Evolutionary conservation across 768 basidiomycete genomes (phyloP).

Genomic region (Phallus indusiatus): DNA sequence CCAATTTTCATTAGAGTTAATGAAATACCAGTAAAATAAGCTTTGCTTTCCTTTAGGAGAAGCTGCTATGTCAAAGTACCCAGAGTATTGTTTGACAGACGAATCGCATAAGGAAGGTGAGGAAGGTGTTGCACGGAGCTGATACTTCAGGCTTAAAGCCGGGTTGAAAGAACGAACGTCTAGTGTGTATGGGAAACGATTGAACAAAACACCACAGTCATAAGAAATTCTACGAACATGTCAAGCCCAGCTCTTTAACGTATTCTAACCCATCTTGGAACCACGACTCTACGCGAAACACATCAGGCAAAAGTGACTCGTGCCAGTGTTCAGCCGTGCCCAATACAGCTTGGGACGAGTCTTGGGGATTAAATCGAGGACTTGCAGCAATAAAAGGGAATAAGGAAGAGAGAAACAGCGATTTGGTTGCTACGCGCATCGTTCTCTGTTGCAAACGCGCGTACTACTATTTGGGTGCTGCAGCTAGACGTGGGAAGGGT

Average conservation of each 20-base stretch:
- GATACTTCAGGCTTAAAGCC: constrained; percentile 35
- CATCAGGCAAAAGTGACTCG: neutral
- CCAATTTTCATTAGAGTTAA: neutral
- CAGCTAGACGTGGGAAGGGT: no score
- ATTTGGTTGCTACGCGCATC: neutral
- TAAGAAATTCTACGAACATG: constrained; percentile 43
- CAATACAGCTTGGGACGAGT: neutral
- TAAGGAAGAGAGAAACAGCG: neutral
- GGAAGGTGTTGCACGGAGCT: constrained; percentile 42
- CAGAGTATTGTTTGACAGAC: constrained; percentile 70
- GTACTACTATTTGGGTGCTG: no score
- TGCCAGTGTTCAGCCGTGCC: neutral
- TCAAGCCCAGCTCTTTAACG: constrained; percentile 58
- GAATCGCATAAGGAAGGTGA: constrained; percentile 71
- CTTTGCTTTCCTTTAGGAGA: constrained; percentile 46
- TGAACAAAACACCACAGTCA: neutral
- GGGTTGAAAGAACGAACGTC: constrained; percentile 59
- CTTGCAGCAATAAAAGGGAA: neutral
- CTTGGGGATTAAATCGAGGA: neutral
- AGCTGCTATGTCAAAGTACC: constrained; percentile 72
- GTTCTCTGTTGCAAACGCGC: neutral
- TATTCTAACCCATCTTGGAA: constrained; percentile 47
- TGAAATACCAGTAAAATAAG: constrained; percentile 73
- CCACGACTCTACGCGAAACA: constrained; percentile 47
- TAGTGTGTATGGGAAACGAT: constrained; percentile 16